Evolutionary conservation across 441 rosid species (phyloP).

Genomic region (Pelargonium citronellum): DNA sequence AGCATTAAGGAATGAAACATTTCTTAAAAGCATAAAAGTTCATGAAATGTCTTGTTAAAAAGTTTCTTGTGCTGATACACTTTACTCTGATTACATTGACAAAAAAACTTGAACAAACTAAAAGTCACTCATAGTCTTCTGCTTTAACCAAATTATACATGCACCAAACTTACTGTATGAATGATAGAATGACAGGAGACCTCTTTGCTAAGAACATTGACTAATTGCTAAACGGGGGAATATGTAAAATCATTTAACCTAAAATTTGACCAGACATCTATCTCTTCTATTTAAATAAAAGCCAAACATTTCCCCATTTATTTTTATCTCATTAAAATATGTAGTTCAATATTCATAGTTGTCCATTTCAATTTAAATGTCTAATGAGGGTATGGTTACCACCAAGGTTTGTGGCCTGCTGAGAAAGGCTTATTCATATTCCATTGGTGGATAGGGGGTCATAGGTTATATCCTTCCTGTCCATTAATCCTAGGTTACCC

Average conservation of each 20-base stretch:
- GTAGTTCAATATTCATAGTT: neutral
- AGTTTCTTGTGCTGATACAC: neutral
- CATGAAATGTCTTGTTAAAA: neutral
- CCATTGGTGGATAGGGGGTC: neutral
- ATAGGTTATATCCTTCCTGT: neutral
- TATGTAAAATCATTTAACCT: neutral
- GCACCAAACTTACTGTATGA: neutral
- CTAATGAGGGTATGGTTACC: neutral
- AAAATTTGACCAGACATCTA: neutral
- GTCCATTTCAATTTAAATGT: neutral
- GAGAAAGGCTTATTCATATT: neutral
- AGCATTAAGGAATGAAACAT: neutral
- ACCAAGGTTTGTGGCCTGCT: no score
- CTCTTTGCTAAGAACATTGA: neutral
- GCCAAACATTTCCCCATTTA: neutral
- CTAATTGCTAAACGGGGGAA: neutral
- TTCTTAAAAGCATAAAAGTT: neutral
- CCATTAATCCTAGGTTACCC: no score
- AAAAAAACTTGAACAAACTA: neutral
- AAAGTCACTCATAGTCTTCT: neutral
- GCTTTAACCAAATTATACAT: neutral
- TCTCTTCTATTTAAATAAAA: neutral
- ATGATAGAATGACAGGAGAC: neutral
- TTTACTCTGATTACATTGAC: conserved; percentile 1
- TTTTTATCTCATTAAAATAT: neutral